These are phyloP conservation scores for Nematocida major DNA, from an alignment of 371 early-diverging fungal species.

Conservation along the genomic window DNA sequence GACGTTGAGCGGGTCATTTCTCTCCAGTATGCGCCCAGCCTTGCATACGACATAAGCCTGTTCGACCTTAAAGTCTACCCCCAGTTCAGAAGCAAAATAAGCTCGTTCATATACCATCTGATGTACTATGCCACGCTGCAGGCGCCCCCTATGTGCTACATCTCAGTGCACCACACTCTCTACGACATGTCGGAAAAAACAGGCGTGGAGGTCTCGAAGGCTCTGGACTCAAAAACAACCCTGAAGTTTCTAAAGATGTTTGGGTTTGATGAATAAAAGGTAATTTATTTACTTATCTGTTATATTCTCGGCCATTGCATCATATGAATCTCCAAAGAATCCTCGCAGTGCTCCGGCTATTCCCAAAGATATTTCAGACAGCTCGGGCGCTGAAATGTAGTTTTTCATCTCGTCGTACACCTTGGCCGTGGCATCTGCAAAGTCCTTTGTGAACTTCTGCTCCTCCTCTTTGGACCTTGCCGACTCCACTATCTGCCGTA, in stretches of 20 bases:
- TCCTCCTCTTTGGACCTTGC: conserved; percentile 36
- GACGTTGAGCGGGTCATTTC: not conserved
- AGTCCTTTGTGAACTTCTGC: conserved; percentile 35
- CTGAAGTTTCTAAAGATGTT: conserved; percentile 30
- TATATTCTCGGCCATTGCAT: conserved; percentile 33
- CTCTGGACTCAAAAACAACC: conserved; percentile 17
- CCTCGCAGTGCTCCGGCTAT: not conserved
- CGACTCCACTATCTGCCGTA: conserved; percentile 53
- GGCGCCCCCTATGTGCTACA: not conserved
- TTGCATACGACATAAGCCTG: conserved; percentile 17
- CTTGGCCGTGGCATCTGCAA: conserved; percentile 30
- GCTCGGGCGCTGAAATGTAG: conserved; percentile 16
- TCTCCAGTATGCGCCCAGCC: not conserved
- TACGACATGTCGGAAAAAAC: conserved; percentile 6
- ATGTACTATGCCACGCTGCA: not conserved
- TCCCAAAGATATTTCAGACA: conserved; percentile 8
- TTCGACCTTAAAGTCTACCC: not conserved
- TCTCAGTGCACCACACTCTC: not conserved
- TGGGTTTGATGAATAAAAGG: not conserved
- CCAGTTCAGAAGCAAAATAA: not conserved
- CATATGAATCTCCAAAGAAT: conserved; percentile 51
- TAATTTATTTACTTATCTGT: conserved; percentile 2
- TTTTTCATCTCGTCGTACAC: conserved; percentile 44
- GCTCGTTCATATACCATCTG: conserved; percentile 8
- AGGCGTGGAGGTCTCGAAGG: not conserved